Evolutionary conservation across 2,329 filamentous ascomycete genomes (phyloP).

Genomic region (Diaporthe longicolla): DNA sequence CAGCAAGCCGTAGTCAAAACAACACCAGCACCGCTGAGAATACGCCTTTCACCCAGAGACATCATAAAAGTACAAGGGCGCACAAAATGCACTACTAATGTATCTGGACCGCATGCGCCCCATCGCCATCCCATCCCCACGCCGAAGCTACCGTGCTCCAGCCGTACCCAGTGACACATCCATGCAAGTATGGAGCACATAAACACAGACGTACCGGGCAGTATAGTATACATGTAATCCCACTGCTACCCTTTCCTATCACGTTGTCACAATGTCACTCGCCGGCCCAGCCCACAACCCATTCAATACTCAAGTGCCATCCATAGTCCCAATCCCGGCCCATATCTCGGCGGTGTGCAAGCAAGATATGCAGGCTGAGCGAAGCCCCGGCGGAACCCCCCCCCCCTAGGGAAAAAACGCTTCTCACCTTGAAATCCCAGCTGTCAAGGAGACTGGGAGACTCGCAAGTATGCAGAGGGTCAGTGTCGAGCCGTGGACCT

Average conservation of each 20-base stretch:
- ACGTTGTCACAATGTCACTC: slow-evolving; percentile 24
- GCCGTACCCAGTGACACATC: neutral
- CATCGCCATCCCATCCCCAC: slow-evolving; percentile 15
- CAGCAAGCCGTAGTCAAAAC: neutral
- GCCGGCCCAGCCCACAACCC: neutral
- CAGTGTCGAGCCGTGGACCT: neutral
- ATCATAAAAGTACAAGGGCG: slow-evolving; percentile 13
- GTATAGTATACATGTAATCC: neutral
- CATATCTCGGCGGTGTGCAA: slow-evolving; percentile 29
- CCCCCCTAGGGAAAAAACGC: neutral
- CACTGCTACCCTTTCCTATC: neutral
- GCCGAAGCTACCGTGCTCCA: slow-evolving; percentile 21
- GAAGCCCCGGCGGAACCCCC: neutral
- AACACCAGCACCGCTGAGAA: neutral
- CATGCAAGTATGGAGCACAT: slow-evolving; percentile 2
- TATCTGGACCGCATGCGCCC: neutral
- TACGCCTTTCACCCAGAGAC: neutral
- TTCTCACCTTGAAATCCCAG: neutral
- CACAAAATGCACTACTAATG: neutral
- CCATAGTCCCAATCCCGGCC: slow-evolving; percentile 11
- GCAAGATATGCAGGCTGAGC: slow-evolving; percentile 5
- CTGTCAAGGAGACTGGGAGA: neutral
- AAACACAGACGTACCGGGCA: neutral
- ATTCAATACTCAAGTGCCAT: neutral
- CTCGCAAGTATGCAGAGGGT: neutral